A percentile compares a stretch with the other conserved stretches of the same genome.
Evolutionary conservation across 2,329 filamentous ascomycete species (phyloP).

Genomic region (Monilinia vaccinii-corymbosi): DNA sequence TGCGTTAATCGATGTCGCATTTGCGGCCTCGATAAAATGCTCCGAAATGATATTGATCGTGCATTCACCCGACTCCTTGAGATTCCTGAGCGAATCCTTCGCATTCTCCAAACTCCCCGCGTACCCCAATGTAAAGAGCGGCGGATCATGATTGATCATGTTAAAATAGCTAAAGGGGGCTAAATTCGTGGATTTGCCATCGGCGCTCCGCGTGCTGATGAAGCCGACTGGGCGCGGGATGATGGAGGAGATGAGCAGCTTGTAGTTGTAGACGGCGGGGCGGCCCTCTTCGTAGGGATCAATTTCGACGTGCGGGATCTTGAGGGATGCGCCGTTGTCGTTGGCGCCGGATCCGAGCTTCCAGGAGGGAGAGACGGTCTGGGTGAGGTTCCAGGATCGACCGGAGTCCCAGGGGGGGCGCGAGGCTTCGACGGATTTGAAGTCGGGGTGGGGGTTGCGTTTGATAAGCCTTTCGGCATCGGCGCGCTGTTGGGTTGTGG

Average conservation of each 20-base stretch:
- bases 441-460: conserved; percentile 65
- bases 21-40: conserved; percentile 79
- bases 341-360: conserved; percentile 58
- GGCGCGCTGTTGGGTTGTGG: conserved; percentile 7
- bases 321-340: conserved; percentile 35
- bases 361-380: conserved; percentile 59
- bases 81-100: conserved; percentile 73
- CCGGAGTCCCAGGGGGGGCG: conserved; percentile 50
- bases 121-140: conserved; percentile 61
- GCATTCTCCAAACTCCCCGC: conserved; percentile 38
- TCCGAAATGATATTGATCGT: conserved; percentile 83
- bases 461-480: conserved; percentile 32
- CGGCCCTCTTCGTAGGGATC: conserved; percentile 70
- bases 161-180: conserved; percentile 86
- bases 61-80: conserved; percentile 64
- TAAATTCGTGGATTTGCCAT: conserved; percentile 63
- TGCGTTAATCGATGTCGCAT: conserved; percentile 68
- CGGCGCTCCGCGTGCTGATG: conserved; percentile 44
- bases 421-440: conserved; percentile 60
- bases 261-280: conserved; percentile 70
- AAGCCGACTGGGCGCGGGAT: conserved; percentile 73
- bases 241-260: conserved; percentile 76
- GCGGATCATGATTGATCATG: conserved; percentile 76
- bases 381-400: conserved; percentile 44
- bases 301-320: conserved; percentile 60